phyloP scores from a whole-genome alignment of 306 rosid species.

The Cucurbita maxima region DNA sequence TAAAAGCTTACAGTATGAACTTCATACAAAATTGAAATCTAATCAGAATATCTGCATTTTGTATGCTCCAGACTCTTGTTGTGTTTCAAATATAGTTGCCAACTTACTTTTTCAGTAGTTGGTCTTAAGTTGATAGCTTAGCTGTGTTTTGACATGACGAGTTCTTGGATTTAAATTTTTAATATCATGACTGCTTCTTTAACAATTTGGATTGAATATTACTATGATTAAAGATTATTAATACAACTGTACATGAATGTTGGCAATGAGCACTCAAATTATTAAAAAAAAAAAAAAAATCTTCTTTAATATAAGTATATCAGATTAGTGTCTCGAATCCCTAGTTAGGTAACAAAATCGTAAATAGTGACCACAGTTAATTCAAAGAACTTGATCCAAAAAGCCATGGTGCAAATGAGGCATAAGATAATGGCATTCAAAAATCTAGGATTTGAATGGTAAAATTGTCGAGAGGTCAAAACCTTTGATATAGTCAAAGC shows the following conservation, averaged over 20 bases:
- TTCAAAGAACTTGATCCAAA: background rate
- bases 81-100: background rate
- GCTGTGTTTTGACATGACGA: background rate
- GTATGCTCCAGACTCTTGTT: background rate
- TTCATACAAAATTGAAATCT: background rate
- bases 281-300: background rate
- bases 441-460: background rate
- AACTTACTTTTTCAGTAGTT: background rate
- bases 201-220: background rate
- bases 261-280: background rate
- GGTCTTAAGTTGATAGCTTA: background rate
- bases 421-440: background rate
- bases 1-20: background rate
- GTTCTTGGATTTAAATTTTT: background rate
- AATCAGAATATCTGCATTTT: background rate
- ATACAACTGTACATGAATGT: background rate
- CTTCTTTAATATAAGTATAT: background rate
- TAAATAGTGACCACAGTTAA: background rate
- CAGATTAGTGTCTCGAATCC: background rate
- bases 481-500: constrained; percentile 80
- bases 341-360: background rate
- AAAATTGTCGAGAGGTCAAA: constrained; percentile 11
- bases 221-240: background rate
- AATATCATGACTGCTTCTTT: background rate
- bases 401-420: background rate